These are phyloP conservation scores for Apiotrichum veenhuisii DNA, from an alignment of 1,284 basidiomycete genomes.

Conservation along the genomic window DNA sequence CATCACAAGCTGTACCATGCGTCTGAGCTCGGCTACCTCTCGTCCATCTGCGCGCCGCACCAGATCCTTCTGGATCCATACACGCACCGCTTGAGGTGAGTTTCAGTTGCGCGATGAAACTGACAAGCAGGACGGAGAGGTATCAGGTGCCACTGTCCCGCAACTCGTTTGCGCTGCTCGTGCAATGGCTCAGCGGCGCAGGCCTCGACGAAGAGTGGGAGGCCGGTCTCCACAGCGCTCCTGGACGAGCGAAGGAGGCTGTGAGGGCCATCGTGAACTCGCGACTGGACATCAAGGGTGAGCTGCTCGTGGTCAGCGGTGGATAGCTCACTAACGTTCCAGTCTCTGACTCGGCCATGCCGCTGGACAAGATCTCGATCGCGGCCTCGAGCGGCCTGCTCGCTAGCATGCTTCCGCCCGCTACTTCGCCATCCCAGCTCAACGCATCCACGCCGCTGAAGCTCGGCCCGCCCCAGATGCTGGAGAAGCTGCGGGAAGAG, in stretches of 20 bases:
- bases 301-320: slow-evolving; percentile 25
- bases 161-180: slow-evolving; percentile 83
- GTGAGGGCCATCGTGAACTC: slow-evolving; percentile 94
- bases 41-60: slow-evolving; percentile 73
- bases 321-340: neutral
- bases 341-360: slow-evolving; percentile 58
- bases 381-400: slow-evolving; percentile 66
- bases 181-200: slow-evolving; percentile 93
- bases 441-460: slow-evolving; percentile 73
- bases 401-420: slow-evolving; percentile 61
- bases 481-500: slow-evolving; percentile 73
- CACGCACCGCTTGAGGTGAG: slow-evolving; percentile 71
- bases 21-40: slow-evolving; percentile 71
- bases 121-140: slow-evolving; percentile 62
- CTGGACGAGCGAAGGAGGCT: slow-evolving; percentile 59
- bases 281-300: slow-evolving; percentile 85
- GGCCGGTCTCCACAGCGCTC: slow-evolving; percentile 63
- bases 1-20: slow-evolving; percentile 69
- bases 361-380: slow-evolving; percentile 62
- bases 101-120: neutral
- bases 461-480: slow-evolving; percentile 71
- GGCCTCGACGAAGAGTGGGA: slow-evolving; percentile 76
- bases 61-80: slow-evolving; percentile 81
- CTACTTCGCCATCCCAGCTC: slow-evolving; percentile 63
- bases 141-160: slow-evolving; percentile 88